phyloP scores from a whole-genome alignment of 306 rosid species.

The Dryas alaskensis region DNA sequence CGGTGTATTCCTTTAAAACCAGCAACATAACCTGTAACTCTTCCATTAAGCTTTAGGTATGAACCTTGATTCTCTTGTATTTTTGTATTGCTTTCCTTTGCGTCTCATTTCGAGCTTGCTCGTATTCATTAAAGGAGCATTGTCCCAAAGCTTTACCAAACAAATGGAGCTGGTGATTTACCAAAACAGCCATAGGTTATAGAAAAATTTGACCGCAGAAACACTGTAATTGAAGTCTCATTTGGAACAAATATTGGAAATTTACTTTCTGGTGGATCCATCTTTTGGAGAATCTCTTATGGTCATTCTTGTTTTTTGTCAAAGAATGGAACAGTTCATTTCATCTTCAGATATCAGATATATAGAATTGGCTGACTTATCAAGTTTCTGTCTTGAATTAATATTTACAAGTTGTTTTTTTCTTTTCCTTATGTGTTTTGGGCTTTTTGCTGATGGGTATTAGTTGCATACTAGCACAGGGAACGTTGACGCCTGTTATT shows the following conservation, averaged over 20 bases:
- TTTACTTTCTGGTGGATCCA: conserved; percentile 11
- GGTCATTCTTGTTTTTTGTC: background rate
- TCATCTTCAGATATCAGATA: conserved; percentile 7
- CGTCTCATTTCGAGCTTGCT: conserved; percentile 11
- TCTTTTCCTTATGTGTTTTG: too few species aligned
- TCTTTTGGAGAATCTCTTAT: background rate
- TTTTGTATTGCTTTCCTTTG: background rate
- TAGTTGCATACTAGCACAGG: background rate
- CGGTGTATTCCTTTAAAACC: conserved; percentile 25
- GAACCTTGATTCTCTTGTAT: background rate
- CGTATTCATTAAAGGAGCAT: conserved; percentile 4
- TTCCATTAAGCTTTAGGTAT: background rate
- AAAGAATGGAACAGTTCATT: background rate
- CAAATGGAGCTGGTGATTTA: conserved; percentile 17
- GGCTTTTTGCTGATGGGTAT: background rate
- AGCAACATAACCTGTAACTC: conserved; percentile 8
- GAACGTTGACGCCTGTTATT: background rate
- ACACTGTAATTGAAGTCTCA: background rate
- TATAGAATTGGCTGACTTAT: background rate
- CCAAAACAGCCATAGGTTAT: conserved; percentile 14
- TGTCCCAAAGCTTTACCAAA: conserved; percentile 11
- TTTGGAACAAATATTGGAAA: conserved; percentile 8
- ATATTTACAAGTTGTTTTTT: background rate
- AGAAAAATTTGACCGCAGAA: background rate
- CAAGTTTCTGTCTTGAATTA: background rate